These are phyloP conservation scores for Eimeria necatrix DNA, from an alignment of 169 alveolate species.

Conservation along the genomic window DNA sequence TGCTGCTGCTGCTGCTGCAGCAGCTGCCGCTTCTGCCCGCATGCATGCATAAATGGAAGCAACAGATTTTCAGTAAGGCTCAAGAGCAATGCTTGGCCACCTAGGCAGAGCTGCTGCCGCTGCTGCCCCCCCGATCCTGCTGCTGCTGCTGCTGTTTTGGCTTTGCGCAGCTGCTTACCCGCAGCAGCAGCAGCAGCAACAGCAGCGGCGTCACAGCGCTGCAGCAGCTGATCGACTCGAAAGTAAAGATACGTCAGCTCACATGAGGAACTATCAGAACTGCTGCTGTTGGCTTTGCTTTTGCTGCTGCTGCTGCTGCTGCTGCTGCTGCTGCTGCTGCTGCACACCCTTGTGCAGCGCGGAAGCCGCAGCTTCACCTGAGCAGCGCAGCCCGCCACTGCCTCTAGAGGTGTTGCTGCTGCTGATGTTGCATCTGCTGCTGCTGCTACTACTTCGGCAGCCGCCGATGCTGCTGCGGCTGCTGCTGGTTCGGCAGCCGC, in stretches of 20 bases:
- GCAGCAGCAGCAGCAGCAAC: slow-evolving; percentile 35
- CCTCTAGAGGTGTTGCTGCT: slow-evolving; percentile 19
- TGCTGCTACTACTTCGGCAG: background rate
- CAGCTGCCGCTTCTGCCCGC: background rate
- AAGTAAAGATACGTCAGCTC: background rate
- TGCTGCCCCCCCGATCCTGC: background rate
- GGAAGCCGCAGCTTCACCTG: background rate
- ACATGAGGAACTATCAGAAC: background rate
- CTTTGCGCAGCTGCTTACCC: background rate
- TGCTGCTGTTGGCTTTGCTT: slow-evolving; percentile 24
- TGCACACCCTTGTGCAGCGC: background rate
- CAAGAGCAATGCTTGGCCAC: background rate
- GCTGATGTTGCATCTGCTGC: slow-evolving; percentile 2
- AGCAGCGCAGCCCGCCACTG: background rate
- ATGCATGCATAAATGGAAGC: background rate
- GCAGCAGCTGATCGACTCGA: background rate
- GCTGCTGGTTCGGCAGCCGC: slow-evolving; percentile 13
- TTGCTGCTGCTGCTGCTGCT: slow-evolving; percentile 23
- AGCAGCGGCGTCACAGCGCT: slow-evolving; percentile 32
- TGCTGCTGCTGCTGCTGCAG: slow-evolving; percentile 21
- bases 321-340: background rate
- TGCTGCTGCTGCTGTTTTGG: slow-evolving; percentile 21
- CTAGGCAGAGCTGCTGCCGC: background rate
- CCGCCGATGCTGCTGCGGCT: background rate
- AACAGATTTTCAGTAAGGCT: background rate